Conservation (phyloP, 2,329 filamentous ascomycete genomes). For the Aspergillus japonicus region DNA sequence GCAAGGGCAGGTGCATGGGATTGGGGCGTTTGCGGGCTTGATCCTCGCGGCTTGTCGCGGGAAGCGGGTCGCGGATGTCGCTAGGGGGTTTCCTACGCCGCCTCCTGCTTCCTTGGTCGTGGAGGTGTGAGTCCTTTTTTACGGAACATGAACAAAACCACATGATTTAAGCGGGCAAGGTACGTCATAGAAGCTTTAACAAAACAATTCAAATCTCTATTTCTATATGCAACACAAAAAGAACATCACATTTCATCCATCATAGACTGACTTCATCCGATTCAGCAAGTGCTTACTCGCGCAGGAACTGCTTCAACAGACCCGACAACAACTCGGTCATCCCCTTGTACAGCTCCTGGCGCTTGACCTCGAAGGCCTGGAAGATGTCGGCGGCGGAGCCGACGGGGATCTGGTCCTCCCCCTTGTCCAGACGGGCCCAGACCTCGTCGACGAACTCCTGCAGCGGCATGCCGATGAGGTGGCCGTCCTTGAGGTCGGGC, state of each 20-base stretch:
- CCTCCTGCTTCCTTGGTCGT: background rate
- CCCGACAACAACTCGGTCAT: slow-evolving; percentile 25
- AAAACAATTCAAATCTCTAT: too few relatives aligned
- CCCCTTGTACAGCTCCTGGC: slow-evolving; percentile 44
- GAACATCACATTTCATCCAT: background rate
- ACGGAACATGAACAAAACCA: too few relatives aligned
- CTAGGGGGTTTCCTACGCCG: slow-evolving; percentile 12
- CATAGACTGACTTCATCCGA: background rate
- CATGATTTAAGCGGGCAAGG: background rate
- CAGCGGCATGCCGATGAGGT: slow-evolving; percentile 55
- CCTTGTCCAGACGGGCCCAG: slow-evolving; percentile 46
- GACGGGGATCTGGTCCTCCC: slow-evolving; percentile 54
- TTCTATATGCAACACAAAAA: background rate
- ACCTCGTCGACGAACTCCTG: slow-evolving; percentile 53
- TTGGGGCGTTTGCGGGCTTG: slow-evolving; percentile 21
- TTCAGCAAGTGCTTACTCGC: background rate
- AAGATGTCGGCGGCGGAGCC: slow-evolving; percentile 45
- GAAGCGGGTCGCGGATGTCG: slow-evolving; percentile 11
- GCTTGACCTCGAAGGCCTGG: slow-evolving; percentile 49
- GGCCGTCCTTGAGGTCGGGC: slow-evolving; percentile 52
- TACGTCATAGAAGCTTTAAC: too few relatives aligned
- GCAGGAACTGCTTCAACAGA: slow-evolving; percentile 24
- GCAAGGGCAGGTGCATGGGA: slow-evolving; percentile 18
- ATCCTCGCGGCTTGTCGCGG: slow-evolving; percentile 30
- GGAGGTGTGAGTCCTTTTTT: background rate